These are phyloP conservation scores for Manihot esculenta DNA, from an alignment of 441 rosid genomes.

Conservation along the genomic window DNA sequence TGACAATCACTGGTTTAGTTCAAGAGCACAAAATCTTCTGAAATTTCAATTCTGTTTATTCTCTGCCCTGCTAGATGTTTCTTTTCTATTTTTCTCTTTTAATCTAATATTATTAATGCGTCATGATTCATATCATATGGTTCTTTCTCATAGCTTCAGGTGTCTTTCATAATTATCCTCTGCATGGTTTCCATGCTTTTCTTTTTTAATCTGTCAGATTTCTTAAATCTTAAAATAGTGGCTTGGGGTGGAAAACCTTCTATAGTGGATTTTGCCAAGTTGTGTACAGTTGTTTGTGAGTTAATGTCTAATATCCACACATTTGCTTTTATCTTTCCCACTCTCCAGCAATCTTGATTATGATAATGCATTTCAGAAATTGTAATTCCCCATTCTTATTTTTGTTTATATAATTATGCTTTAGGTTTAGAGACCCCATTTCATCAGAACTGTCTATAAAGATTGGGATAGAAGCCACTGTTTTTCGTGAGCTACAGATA, in stretches of 20 bases:
- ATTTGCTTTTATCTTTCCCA: background rate
- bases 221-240: conserved; percentile 1
- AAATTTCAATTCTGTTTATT: background rate
- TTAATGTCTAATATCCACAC: background rate
- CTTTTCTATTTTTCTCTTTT: conserved; percentile 1
- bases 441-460: conserved; percentile 16
- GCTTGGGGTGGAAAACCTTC: background rate
- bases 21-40: background rate
- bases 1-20: background rate
- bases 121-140: background rate
- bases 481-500: conserved; percentile 25
- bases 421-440: conserved; percentile 39
- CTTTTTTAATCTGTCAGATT: conserved; percentile 4
- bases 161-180: conserved; percentile 10
- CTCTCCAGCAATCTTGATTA: conserved; percentile 3
- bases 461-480: conserved; percentile 14
- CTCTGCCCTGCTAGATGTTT: background rate
- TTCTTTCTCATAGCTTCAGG: background rate
- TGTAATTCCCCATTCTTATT: conserved; percentile 10
- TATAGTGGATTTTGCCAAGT: conserved; percentile 5
- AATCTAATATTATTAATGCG: background rate
- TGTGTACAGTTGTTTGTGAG: background rate
- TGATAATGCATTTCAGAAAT: conserved; percentile 20
- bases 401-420: conserved; percentile 22
- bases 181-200: conserved; percentile 9